phyloP scores from a whole-genome alignment of 768 basidiomycete genomes.

The Porpolomopsis calyptriformis region DNA sequence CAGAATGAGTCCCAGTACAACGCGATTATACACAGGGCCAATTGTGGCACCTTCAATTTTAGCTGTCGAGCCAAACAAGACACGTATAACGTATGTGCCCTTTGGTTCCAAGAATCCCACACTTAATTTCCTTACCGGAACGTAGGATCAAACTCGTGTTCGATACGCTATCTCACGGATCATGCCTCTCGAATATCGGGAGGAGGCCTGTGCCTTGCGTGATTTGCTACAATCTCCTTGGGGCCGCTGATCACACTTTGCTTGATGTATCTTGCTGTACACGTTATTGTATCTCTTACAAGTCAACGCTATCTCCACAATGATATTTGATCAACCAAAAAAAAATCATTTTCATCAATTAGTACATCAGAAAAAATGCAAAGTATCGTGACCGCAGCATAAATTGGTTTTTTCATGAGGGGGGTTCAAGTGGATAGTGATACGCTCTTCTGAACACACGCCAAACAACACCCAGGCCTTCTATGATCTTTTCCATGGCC shows the following conservation, averaged over 20 bases:
- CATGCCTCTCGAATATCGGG: slow-evolving; percentile 52
- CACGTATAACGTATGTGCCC: slow-evolving; percentile 58
- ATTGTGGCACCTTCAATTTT: slow-evolving; percentile 70
- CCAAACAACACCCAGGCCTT: slow-evolving; percentile 34
- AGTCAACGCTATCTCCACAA: too few relatives aligned
- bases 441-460: slow-evolving; percentile 37
- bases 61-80: slow-evolving; percentile 81
- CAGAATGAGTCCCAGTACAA: slow-evolving; percentile 50
- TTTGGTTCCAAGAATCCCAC: not conserved
- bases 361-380: not conserved
- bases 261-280: not conserved
- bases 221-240: slow-evolving; percentile 52
- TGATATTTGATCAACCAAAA: too few relatives aligned
- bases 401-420: slow-evolving; percentile 19
- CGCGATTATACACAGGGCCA: slow-evolving; percentile 48
- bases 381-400: slow-evolving; percentile 14
- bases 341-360: not conserved
- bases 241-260: slow-evolving; percentile 23
- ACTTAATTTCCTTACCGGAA: not conserved
- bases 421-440: slow-evolving; percentile 49
- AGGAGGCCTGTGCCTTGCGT: slow-evolving; percentile 49
- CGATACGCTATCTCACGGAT: slow-evolving; percentile 75
- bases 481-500: slow-evolving; percentile 27
- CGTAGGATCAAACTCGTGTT: slow-evolving; percentile 69
- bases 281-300: too few relatives aligned